phyloP scores from a whole-genome alignment of 2,329 filamentous ascomycete species.

The Ambrosiella beaveri region DNA sequence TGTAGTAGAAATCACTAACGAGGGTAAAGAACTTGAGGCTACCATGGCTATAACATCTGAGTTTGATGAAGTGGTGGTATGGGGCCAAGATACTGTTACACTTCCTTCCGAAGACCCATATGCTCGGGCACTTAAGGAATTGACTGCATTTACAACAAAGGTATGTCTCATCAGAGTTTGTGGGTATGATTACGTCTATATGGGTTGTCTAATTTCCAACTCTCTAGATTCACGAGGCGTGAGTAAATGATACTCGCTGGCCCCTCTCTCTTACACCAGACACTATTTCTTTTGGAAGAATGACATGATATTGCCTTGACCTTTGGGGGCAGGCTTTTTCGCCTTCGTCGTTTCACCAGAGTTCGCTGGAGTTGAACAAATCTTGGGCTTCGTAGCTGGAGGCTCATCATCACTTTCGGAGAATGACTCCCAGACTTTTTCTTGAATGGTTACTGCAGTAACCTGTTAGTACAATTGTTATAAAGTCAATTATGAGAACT shows the following conservation, averaged over 20 bases:
- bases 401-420: conserved; percentile 65
- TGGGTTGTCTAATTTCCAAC: background rate
- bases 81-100: conserved; percentile 58
- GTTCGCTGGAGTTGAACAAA: conserved; percentile 23
- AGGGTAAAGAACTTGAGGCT: conserved; percentile 27
- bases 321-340: conserved; percentile 41
- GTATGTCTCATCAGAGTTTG: conserved; percentile 23
- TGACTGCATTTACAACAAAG: conserved; percentile 55
- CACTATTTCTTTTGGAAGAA: conserved; percentile 69
- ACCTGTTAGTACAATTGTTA: background rate
- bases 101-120: conserved; percentile 46
- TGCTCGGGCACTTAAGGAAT: conserved; percentile 60
- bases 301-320: conserved; percentile 75
- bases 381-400: conserved; percentile 33
- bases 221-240: conserved; percentile 3
- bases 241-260: background rate
- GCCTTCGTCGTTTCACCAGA: conserved; percentile 31
- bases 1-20: background rate
- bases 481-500: conserved; percentile 18
- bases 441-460: conserved; percentile 61
- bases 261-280: background rate
- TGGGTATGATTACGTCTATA: background rate
- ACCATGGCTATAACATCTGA: conserved; percentile 44
- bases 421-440: conserved; percentile 77
- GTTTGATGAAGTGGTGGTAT: conserved; percentile 66